Evolutionary conservation across 352 stramenopile species (phyloP), one percentile per base, ranked within the genome.

Genomic region (Globisporangium solare): DNA sequence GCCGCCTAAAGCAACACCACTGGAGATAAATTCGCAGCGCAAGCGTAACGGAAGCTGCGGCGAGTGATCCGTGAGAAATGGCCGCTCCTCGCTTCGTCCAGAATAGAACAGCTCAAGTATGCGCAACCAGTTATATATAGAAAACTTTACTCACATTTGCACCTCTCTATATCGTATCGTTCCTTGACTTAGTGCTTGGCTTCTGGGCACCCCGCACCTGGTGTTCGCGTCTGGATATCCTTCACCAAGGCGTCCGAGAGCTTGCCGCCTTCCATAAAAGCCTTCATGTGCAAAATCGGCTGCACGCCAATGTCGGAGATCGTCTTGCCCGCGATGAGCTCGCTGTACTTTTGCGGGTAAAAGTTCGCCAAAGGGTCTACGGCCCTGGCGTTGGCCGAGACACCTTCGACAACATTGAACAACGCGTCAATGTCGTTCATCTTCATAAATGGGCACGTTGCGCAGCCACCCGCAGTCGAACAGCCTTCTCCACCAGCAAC

Each of bases 401-500:
- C 81, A 11, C 80, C 70, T 58, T 95, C 83, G 45, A 66, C 75
- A 49, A 99, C 86, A 60, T 97, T 83, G 62, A 97, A 90, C 11
- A 99, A 72, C n/a, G 94, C 88, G 63, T 99, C 95, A 41, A 99
- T 86, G 74, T 98, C 92, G 76, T 99, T 99, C 95, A 98, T 98
- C 76, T 98, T 98, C 96, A 99, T 99, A 64, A 98, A 99, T 5
- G 96, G 96, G 52, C 96, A 99, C 12, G 96, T 99, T 15, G 96
- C 96, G 60, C 96, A 99, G 48, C 96, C 96, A 22, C 96, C 96
- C 22, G 94, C 93, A 51, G 93, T 98, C n/a, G 87, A 97, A 74
- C 96, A 98, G 31, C 95, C 96, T 71, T 99, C 96, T 18, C 94
- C 94, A 21, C 94, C 95, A 54, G 81, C 70, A 14, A 97, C 92